These are phyloP conservation scores for Suillus ampliporus DNA, from an alignment of 768 basidiomycete species.

Conservation along the genomic window DNA sequence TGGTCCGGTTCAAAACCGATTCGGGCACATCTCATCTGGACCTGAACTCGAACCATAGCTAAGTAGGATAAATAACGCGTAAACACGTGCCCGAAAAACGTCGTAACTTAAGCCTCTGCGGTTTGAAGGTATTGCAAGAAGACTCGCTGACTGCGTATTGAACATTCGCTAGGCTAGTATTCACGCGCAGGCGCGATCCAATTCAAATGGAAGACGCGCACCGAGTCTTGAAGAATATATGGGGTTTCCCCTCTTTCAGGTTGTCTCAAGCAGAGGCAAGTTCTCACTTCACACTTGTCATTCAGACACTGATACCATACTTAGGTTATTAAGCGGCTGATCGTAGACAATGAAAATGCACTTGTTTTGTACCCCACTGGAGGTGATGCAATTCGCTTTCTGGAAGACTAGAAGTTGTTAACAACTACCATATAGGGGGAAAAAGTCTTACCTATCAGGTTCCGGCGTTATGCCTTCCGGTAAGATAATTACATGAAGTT, in stretches of 20 bases:
- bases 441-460: conserved; percentile 48
- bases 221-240: conserved; percentile 38
- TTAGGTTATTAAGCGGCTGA: conserved; percentile 43
- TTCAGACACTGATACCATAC: neutral
- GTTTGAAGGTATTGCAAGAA: too few relatives aligned
- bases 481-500: conserved; percentile 14
- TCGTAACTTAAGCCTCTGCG: too few relatives aligned
- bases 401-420: neutral
- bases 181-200: neutral
- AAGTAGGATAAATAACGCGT: too few relatives aligned
- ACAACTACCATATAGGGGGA: conserved; percentile 30
- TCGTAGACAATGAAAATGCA: conserved; percentile 47
- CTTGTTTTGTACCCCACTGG: conserved; percentile 50
- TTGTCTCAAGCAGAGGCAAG: conserved; percentile 44
- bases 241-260: conserved; percentile 42
- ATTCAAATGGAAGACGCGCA: conserved; percentile 43
- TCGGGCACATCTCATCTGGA: too few relatives aligned
- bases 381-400: conserved; percentile 17
- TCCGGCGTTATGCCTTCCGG: conserved; percentile 45
- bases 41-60: too few relatives aligned
- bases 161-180: neutral
- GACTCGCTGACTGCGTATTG: too few relatives aligned
- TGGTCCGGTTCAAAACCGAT: too few relatives aligned
- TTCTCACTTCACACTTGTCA: neutral
- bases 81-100: too few relatives aligned